Evolutionary conservation across 2,329 filamentous ascomycete species (phyloP).

Genomic region (Fusarium sterilihyphosum): DNA sequence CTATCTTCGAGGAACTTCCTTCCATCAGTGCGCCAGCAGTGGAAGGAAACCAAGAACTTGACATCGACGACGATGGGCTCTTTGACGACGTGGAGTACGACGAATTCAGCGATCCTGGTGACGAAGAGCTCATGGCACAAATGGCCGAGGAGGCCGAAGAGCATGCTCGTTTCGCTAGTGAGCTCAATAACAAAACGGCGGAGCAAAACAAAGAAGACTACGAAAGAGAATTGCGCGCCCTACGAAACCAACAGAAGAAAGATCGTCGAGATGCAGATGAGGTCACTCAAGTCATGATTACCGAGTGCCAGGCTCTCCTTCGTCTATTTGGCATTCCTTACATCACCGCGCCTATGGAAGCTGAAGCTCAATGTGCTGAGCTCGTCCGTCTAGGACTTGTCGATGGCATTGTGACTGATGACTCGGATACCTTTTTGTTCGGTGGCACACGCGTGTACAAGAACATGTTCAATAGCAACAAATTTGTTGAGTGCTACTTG

Average conservation of each 20-base stretch:
- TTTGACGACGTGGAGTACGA: conserved; percentile 73
- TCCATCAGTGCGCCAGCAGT: background rate
- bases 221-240: conserved; percentile 84
- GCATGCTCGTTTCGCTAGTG: conserved; percentile 90
- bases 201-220: conserved; percentile 80
- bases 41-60: conserved; percentile 2
- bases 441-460: conserved; percentile 97
- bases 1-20: conserved; percentile 27
- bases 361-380: conserved; percentile 96
- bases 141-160: conserved; percentile 92
- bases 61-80: conserved; percentile 52
- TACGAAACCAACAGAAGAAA: conserved; percentile 95
- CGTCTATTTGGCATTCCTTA: conserved; percentile 94
- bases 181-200: conserved; percentile 80
- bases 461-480: conserved; percentile 99
- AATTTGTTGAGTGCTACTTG: conserved; percentile 97
- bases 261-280: conserved; percentile 96
- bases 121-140: conserved; percentile 87
- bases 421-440: conserved; percentile 96
- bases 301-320: conserved; percentile 91
- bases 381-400: conserved; percentile 87
- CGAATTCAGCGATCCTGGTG: conserved; percentile 86
- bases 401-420: conserved; percentile 97
- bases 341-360: conserved; percentile 98
- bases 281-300: conserved; percentile 94